Percentiles rank a stretch among this genome's conserved stretches.
These are phyloP conservation scores for Phytophthora fragariaefolia DNA, from an alignment of 352 stramenopile species.

Conservation along the genomic window DNA sequence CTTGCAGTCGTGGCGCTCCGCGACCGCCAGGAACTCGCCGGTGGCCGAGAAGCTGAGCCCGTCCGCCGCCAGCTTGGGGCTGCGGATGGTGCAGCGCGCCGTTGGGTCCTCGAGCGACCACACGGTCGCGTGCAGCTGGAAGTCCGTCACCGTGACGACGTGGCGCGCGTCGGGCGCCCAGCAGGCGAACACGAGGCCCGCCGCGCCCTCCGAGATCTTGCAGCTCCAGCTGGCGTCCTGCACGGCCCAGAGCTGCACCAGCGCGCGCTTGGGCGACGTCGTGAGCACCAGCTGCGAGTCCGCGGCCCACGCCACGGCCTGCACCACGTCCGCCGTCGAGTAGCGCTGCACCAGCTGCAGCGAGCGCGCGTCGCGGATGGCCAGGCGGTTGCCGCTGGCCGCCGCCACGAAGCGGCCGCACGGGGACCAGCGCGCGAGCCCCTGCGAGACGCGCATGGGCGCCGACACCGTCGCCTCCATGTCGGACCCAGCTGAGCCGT, in stretches of 20 bases:
- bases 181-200: conserved; percentile 55
- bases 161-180: conserved; percentile 75
- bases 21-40: conserved; percentile 65
- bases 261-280: conserved; percentile 66
- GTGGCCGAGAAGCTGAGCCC: conserved; percentile 73
- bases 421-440: conserved; percentile 75
- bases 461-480: conserved; percentile 52
- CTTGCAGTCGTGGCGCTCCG: conserved; percentile 82
- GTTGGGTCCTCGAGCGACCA: conserved; percentile 74
- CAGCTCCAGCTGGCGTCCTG: conserved; percentile 69
- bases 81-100: conserved; percentile 65
- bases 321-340: conserved; percentile 55
- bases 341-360: conserved; percentile 78
- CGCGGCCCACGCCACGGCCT: conserved; percentile 64
- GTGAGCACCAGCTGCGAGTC: conserved; percentile 74
- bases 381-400: conserved; percentile 57
- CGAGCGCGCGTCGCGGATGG: conserved; percentile 55
- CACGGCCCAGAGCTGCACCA: conserved; percentile 79
- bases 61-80: conserved; percentile 71
- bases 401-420: conserved; percentile 63
- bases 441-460: conserved; percentile 52
- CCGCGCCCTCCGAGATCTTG: conserved; percentile 81
- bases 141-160: conserved; percentile 84
- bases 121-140: conserved; percentile 82
- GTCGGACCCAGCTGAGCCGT: neutral